Conservation (phyloP, 805 yeast genomes). For the Metschnikowia drakensbergensis region DNA sequence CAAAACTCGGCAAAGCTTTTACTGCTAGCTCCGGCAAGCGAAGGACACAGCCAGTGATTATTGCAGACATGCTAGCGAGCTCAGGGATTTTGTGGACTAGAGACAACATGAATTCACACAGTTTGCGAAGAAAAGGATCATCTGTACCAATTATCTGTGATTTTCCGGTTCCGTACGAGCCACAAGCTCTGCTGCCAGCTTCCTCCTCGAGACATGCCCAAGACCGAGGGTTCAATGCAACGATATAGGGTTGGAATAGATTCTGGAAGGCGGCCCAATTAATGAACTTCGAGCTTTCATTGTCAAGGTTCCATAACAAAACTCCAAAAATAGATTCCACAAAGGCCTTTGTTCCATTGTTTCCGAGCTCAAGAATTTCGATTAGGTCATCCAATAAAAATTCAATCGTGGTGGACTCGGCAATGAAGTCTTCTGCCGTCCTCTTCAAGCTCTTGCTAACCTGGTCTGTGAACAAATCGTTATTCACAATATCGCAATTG, state of each 20-base stretch:
- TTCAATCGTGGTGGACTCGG: conserved; percentile 7
- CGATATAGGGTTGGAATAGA: conserved; percentile 18
- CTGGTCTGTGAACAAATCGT: not conserved
- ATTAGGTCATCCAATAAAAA: conserved; percentile 17
- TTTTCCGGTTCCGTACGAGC: too few species aligned
- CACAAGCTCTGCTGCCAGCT: not conserved
- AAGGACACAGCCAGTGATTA: conserved; percentile 30
- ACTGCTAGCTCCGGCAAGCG: conserved; percentile 23
- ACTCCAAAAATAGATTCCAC: conserved; percentile 43
- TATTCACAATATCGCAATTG: not conserved
- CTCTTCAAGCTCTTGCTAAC: conserved; percentile 1
- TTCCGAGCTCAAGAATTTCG: conserved; percentile 10
- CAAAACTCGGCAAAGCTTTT: conserved; percentile 23
- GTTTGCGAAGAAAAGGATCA: conserved; percentile 25
- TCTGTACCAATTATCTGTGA: conserved; percentile 4
- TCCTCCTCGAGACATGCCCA: conserved; percentile 29
- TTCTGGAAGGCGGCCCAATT: conserved; percentile 20
- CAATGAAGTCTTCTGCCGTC: not conserved
- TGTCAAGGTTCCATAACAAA: conserved; percentile 20
- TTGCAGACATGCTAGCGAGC: conserved; percentile 26
- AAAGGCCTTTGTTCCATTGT: conserved; percentile 7
- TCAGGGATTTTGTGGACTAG: conserved; percentile 30
- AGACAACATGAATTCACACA: conserved; percentile 27
- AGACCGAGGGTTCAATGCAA: conserved; percentile 33
- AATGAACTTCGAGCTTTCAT: conserved; percentile 17